Conservation (phyloP, 495 filamentous ascomycete genomes). For the Thermochaetoides thermophila region DNA sequence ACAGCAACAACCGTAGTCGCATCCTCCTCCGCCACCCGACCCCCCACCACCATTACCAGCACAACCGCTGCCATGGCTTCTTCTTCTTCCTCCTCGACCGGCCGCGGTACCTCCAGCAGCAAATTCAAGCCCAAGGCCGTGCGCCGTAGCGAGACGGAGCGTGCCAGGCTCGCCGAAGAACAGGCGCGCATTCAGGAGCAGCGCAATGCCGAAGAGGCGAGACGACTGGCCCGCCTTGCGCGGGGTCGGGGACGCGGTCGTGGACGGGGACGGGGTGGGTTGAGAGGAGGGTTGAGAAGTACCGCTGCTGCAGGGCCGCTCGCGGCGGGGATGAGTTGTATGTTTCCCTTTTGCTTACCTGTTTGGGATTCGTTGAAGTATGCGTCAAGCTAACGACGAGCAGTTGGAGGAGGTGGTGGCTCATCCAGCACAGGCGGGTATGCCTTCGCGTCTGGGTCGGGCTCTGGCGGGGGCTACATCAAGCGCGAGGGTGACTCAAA, state of each 20-base stretch:
- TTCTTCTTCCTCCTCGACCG: neutral
- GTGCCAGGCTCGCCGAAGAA: slow-evolving; percentile 26
- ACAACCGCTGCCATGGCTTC: neutral
- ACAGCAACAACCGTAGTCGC: neutral
- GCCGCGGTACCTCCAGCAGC: slow-evolving; percentile 3
- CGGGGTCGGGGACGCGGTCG: slow-evolving; percentile 21
- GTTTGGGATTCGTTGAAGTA: slow-evolving; percentile 8
- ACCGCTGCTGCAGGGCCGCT: slow-evolving; percentile 25
- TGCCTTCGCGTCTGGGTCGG: slow-evolving; percentile 18
- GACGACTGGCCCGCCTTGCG: slow-evolving; percentile 7
- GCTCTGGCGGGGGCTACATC: slow-evolving; percentile 17
- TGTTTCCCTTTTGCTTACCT: slow-evolving; percentile 5
- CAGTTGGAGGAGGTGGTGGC: slow-evolving; percentile 14
- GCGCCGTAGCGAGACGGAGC: slow-evolving; percentile 26
- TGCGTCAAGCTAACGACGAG: neutral
- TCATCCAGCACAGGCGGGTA: slow-evolving; percentile 19
- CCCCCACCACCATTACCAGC: slow-evolving; percentile 1
- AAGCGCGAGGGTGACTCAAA: slow-evolving; percentile 5
- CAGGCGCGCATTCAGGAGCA: slow-evolving; percentile 17
- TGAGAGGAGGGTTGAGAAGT: slow-evolving; percentile 11
- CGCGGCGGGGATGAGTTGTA: slow-evolving; percentile 20
- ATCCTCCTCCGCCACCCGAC: neutral
- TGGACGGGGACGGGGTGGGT: slow-evolving; percentile 24
- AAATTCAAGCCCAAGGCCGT: slow-evolving; percentile 30
- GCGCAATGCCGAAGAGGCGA: slow-evolving; percentile 20